These are phyloP conservation scores for Sphaerostilbella broomeana DNA, from an alignment of 2,329 filamentous ascomycete genomes.

Conservation along the genomic window DNA sequence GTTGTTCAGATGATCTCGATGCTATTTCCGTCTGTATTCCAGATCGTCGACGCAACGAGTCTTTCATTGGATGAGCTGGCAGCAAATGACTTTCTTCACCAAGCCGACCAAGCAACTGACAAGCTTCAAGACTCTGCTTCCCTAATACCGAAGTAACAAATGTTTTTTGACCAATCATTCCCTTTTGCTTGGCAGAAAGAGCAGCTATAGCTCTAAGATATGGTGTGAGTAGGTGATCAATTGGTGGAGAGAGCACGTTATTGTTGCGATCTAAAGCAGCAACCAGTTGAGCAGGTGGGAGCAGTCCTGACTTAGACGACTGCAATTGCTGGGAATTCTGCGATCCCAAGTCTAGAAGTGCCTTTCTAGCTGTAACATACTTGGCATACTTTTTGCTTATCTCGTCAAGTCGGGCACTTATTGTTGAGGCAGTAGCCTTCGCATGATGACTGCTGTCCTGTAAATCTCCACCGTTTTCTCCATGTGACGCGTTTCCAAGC, in stretches of 20 bases:
- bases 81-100: constrained; percentile 58
- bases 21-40: constrained; percentile 40
- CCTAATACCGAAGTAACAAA: constrained; percentile 46
- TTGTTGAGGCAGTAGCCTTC: constrained; percentile 5
- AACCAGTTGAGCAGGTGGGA: constrained; percentile 16
- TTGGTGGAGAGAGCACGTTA: constrained; percentile 16
- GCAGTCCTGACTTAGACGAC: constrained; percentile 22
- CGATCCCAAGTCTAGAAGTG: constrained; percentile 37
- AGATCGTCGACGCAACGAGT: constrained; percentile 27
- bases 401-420: constrained; percentile 30
- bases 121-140: constrained; percentile 45
- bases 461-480: constrained; percentile 21
- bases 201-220: constrained; percentile 49
- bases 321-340: constrained; percentile 26
- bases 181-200: constrained; percentile 51
- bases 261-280: constrained; percentile 13
- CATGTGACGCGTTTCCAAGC: constrained; percentile 44
- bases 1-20: constrained; percentile 29
- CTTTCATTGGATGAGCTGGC: constrained; percentile 41
- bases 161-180: constrained; percentile 50
- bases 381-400: constrained; percentile 49
- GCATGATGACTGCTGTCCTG: not conserved
- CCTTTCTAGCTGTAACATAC: constrained; percentile 45
- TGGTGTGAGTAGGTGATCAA: constrained; percentile 44
- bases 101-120: constrained; percentile 46